These are phyloP conservation scores for Trypanosoma mega DNA, from an alignment of 208 protist genomes.

Conservation along the genomic window DNA sequence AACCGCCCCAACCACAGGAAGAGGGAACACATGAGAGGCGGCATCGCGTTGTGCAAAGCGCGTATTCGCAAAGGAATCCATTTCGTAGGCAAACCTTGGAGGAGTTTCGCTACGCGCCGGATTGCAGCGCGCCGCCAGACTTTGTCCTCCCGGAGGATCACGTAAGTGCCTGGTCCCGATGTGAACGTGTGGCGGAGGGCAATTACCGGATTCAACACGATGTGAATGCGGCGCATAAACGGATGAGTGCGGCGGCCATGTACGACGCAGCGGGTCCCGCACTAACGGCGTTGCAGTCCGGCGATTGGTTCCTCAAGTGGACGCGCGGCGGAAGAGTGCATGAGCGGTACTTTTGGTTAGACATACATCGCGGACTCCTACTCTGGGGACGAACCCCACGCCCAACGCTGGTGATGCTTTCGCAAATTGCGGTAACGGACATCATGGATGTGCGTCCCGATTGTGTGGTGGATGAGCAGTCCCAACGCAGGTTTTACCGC, in stretches of 20 bases:
- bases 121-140: slow-evolving; percentile 36
- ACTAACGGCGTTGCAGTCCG: slow-evolving; percentile 43
- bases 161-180: not conserved
- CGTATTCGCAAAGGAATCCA: slow-evolving; percentile 69
- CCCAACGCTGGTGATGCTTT: slow-evolving; percentile 36
- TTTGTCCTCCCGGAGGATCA: slow-evolving; percentile 28
- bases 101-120: slow-evolving; percentile 52
- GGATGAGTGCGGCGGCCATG: too few species aligned
- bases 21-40: slow-evolving; percentile 22
- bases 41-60: slow-evolving; percentile 43
- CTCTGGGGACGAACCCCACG: slow-evolving; percentile 53
- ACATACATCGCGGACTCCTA: slow-evolving; percentile 49
- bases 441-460: slow-evolving; percentile 53
- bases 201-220: too few species aligned
- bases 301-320: slow-evolving; percentile 86
- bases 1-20: slow-evolving; percentile 1
- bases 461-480: slow-evolving; percentile 46
- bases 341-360: slow-evolving; percentile 76
- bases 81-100: slow-evolving; percentile 74
- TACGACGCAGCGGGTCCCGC: not conserved
- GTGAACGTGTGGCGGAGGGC: slow-evolving; percentile 20
- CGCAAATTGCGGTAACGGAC: slow-evolving; percentile 46
- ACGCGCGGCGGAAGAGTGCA: slow-evolving; percentile 52
- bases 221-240: too few species aligned
- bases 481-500: slow-evolving; percentile 57